Base-by-base conservation (phyloP, 176 grass and related monocot species). In the Phyllostachys edulis region DNA sequence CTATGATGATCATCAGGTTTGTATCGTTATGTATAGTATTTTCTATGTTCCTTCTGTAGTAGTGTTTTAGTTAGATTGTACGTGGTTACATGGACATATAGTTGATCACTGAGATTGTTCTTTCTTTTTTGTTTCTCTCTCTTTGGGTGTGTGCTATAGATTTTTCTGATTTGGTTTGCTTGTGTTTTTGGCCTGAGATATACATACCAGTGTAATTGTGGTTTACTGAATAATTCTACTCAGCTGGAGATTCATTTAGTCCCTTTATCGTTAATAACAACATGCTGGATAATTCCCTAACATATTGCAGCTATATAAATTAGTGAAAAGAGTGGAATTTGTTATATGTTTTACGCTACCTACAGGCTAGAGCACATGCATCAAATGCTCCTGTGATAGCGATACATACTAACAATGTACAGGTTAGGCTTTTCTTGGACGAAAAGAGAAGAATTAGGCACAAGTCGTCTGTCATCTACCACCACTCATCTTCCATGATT, bases 401-500 rank as follows among this genome's bases (percentile, higher is more conserved):
- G 39, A 81, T 69, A 39, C 21, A 60, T 44, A 72, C 42, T 12
- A 16, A 7, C 42, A 82, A 68, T 76, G 63, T n/a, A 39, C 71
- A 69, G 54, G 49, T 71, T 23, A 52, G 36, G 42, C 23, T 70
- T 44, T 44, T 16, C 29, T 61, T 69, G 85, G 51, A 76, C 8
- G 21, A 40, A 56, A 72, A 7, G 47, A 0, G 1, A 46, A 38
- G 38, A 68, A 80, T 80, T 85, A 75, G 77, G 82, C 82, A 69
- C 41, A 74, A 44, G 8, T 81, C 76, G 4, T 29, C 9, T 61
- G 8, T 49, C 75, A 84, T 72, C 67, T 63, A 54, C 81, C 82
- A 56, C 20, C 82, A 56, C 20, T 88, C 59, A 50, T 85, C 61
- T 4, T 47, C 69, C 14, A 75, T 46, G 38, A 68, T 87, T 79